Conservation (phyloP, 305 asterid genomes). For the Solanum aculeatissimum region DNA sequence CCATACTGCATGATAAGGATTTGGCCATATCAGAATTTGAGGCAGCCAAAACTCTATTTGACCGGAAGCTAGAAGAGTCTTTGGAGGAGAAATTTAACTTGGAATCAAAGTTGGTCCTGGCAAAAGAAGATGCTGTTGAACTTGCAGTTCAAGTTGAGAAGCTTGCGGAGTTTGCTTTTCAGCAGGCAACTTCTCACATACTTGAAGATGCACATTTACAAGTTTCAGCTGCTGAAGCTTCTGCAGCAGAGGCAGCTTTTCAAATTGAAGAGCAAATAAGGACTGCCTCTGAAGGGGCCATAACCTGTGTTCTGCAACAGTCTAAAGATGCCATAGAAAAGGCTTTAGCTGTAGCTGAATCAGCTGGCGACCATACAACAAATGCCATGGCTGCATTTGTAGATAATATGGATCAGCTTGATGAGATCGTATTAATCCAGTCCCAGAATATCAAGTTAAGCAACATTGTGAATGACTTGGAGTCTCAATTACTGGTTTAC, state of each 20-base stretch:
- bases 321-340: constrained; percentile 31
- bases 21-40: constrained; percentile 29
- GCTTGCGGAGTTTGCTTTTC: constrained; percentile 31
- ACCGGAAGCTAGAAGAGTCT: constrained; percentile 21
- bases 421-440: constrained; percentile 12
- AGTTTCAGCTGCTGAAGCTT: constrained; percentile 31
- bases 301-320: constrained; percentile 14
- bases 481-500: constrained; percentile 8
- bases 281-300: constrained; percentile 25
- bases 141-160: constrained; percentile 38
- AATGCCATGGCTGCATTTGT: constrained; percentile 16
- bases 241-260: constrained; percentile 31
- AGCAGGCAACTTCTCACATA: constrained; percentile 33
- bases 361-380: constrained; percentile 21
- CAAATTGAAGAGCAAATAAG: constrained; percentile 24
- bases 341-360: constrained; percentile 29
- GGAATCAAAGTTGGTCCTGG: constrained; percentile 31
- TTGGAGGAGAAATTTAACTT: constrained; percentile 23
- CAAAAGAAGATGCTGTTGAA: constrained; percentile 31
- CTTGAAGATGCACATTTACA: constrained; percentile 27
- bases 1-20: constrained; percentile 22
- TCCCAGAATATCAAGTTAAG: constrained; percentile 22
- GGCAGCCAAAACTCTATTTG: constrained; percentile 23
- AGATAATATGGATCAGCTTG: constrained; percentile 15
- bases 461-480: constrained; percentile 18